Percentiles rank a stretch among this genome's conserved stretches.
phyloP scores from a whole-genome alignment of 306 rosid species.

The Vicia sativa region DNA sequence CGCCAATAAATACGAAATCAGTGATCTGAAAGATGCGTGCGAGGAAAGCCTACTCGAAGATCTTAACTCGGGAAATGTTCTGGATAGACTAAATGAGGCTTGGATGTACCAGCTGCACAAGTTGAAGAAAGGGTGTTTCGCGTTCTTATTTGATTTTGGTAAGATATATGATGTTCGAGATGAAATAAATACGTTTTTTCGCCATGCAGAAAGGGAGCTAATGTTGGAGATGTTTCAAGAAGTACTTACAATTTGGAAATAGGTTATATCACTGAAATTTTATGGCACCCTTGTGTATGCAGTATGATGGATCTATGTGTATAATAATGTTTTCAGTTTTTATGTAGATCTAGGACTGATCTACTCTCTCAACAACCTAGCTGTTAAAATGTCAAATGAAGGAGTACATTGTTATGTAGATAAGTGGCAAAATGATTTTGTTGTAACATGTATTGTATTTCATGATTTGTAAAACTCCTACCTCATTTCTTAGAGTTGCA shows the following conservation, averaged over 20 bases:
- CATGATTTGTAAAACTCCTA: neutral
- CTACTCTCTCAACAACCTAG: neutral
- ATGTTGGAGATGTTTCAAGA: constrained; percentile 76
- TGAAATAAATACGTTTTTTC: constrained; percentile 54
- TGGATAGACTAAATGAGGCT: constrained; percentile 74
- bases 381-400: constrained; percentile 3
- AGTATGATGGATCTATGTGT: constrained; percentile 28
- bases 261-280: constrained; percentile 25
- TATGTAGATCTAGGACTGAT: constrained; percentile 5
- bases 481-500: neutral
- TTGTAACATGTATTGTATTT: neutral
- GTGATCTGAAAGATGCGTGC: constrained; percentile 65
- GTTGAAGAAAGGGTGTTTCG: constrained; percentile 74
- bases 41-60: constrained; percentile 85
- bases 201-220: constrained; percentile 65
- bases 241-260: constrained; percentile 69
- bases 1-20: constrained; percentile 64
- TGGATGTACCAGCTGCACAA: constrained; percentile 62
- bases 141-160: constrained; percentile 73
- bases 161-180: constrained; percentile 72
- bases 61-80: constrained; percentile 67
- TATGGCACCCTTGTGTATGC: neutral
- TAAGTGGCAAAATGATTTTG: constrained; percentile 24
- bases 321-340: constrained; percentile 17
- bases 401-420: constrained; percentile 2